Evolutionary conservation across 169 alveolate species (phyloP), one percentile per base, ranked within the genome.

Genomic region (Babesia bovis): DNA sequence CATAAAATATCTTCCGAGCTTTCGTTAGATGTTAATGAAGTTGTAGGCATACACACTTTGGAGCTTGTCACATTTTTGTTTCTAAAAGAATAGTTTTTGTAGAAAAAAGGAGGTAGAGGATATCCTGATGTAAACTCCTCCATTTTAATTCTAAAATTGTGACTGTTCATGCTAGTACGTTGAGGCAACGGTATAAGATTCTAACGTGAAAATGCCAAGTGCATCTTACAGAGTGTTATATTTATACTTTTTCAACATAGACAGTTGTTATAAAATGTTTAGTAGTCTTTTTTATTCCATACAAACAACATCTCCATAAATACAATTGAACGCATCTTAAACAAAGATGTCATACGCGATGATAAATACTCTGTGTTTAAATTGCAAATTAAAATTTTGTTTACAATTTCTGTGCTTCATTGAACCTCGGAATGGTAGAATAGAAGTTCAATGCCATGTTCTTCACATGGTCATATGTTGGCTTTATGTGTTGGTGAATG

Each of bases 101-200:
- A 88, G 53, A 81, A 88, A 36, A 77, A 65, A 12, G 93, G 93
- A 15, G 93, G 91, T 10, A 90, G 89, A 38, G 93, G 93, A 40
- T 69, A 88, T 21, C 93, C 93, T 21, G 55, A 61, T 0, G 69
- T n/a, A 40, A 79, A 79, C 40, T 77, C 75, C 33, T 77, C 86
- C 86, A 77, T 77, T 4, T 33, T 3, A 28, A 36, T 28, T 40
- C 17, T 35, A n/a, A n/a, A n/a, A n/a, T n/a, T n/a, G n/a, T n/a
- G n/a, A n/a, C n/a, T n/a, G n/a, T n/a, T n/a, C n/a, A n/a, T n/a
- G n/a, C n/a, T n/a, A n/a, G n/a, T n/a, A n/a, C n/a, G n/a, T n/a
- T n/a, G n/a, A n/a, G n/a, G n/a, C n/a, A n/a, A n/a, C n/a, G n/a
- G n/a, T n/a, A n/a, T n/a, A n/a, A n/a, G n/a, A n/a, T n/a, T n/a